These are phyloP conservation scores for Teunomyces aglyptinius DNA, from an alignment of 805 yeast genomes.

Conservation along the genomic window DNA sequence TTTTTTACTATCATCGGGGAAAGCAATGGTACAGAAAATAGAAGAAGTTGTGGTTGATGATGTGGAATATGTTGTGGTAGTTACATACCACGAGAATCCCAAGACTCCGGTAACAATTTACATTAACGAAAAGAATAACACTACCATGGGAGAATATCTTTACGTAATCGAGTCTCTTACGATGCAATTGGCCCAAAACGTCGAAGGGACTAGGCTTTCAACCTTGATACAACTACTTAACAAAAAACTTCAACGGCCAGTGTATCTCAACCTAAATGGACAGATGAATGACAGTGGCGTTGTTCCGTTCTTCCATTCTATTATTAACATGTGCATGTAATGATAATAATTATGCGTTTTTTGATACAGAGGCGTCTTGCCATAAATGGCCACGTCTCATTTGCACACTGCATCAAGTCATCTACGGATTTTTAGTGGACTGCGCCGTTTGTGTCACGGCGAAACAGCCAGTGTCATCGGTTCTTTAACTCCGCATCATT, in stretches of 20 bases:
- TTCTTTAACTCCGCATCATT: not conserved
- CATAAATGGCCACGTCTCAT: not conserved
- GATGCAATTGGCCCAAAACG: conserved; percentile 17
- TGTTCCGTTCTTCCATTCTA: conserved; percentile 7
- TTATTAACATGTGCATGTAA: not conserved
- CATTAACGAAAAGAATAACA: conserved; percentile 23
- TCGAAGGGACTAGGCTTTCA: conserved; percentile 15
- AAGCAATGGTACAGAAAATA: conserved; percentile 10
- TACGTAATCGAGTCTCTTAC: conserved; percentile 27
- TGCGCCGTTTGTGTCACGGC: not conserved
- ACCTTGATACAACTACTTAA: conserved; percentile 23
- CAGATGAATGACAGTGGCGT: conserved; percentile 4
- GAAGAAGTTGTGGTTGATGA: conserved; percentile 8
- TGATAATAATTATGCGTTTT: not conserved
- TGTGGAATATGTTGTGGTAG: conserved; percentile 14
- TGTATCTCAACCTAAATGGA: conserved; percentile 33
- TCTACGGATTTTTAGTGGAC: not conserved
- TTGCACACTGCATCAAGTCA: too few relatives aligned
- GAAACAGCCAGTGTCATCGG: not conserved
- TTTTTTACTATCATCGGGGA: not conserved
- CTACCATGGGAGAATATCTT: conserved; percentile 26
- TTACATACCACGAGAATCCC: conserved; percentile 9
- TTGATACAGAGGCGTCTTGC: not conserved
- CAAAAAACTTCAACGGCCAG: conserved; percentile 24
- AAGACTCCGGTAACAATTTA: conserved; percentile 30